Conservation (phyloP, 2,329 filamentous ascomycete species). For the Monosporascus sp. region DNA sequence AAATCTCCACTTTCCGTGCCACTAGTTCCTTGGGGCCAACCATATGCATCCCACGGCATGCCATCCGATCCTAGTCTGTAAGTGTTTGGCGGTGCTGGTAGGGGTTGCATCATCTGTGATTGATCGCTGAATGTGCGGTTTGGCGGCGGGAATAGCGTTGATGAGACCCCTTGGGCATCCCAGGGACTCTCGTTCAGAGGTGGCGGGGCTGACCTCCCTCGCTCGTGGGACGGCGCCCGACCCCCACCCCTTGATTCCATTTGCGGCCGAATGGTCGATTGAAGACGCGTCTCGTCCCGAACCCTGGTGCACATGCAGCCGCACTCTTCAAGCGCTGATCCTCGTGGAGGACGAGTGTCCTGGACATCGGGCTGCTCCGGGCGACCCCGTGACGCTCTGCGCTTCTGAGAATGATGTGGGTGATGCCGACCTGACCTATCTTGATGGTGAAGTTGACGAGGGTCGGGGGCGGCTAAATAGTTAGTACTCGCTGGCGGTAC, state of each 20-base stretch:
- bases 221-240: slow-evolving; percentile 32
- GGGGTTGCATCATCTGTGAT: slow-evolving; percentile 34
- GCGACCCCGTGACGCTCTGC: slow-evolving; percentile 9
- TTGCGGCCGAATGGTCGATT: slow-evolving; percentile 9
- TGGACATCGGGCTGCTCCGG: slow-evolving; percentile 8
- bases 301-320: slow-evolving; percentile 13
- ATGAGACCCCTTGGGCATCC: slow-evolving; percentile 33
- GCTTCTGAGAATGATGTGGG: slow-evolving; percentile 13
- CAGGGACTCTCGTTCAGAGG: slow-evolving; percentile 43
- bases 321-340: slow-evolving; percentile 12
- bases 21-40: slow-evolving; percentile 27
- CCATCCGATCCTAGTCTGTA: slow-evolving; percentile 43
- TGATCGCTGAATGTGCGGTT: slow-evolving; percentile 12
- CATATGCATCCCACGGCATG: slow-evolving; percentile 41
- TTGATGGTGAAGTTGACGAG: slow-evolving; percentile 22
- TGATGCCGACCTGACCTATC: slow-evolving; percentile 13
- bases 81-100: slow-evolving; percentile 34
- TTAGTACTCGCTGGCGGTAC: slow-evolving; percentile 42
- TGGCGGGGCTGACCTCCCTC: slow-evolving; percentile 46
- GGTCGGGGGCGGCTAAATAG: slow-evolving; percentile 30
- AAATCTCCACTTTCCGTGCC: slow-evolving; percentile 23
- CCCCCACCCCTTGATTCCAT: slow-evolving; percentile 15
- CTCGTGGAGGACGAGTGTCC: slow-evolving; percentile 6
- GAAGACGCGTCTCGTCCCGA: slow-evolving; percentile 6
- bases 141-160: slow-evolving; percentile 21